A percentile compares a stretch with the other conserved stretches of the same genome.
phyloP scores from a whole-genome alignment of 1,284 basidiomycete genomes.

The Leccinum colubrinum region DNA sequence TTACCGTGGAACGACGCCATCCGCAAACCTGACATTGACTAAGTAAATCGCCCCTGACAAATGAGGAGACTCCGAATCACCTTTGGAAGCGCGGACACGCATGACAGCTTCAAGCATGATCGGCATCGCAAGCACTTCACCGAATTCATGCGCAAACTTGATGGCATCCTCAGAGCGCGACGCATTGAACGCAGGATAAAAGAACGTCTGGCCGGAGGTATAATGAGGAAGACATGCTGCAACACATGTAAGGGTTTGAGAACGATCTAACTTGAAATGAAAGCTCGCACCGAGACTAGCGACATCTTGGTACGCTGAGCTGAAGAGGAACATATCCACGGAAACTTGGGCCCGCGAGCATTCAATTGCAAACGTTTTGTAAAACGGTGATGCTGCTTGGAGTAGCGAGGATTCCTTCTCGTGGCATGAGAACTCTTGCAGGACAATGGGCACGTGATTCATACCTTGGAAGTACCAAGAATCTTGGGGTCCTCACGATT shows the following conservation, averaged over 20 bases:
- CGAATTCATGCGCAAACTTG: constrained; percentile 98
- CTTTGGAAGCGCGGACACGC: constrained; percentile 93
- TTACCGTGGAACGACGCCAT: constrained; percentile 99
- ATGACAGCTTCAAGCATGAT: constrained; percentile 98
- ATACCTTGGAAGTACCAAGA: constrained; percentile 89
- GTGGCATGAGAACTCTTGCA: constrained; percentile 9
- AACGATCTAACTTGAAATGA: background rate
- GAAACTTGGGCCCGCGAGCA: constrained; percentile 97
- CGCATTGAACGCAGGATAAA: constrained; percentile 98
- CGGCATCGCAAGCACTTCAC: constrained; percentile 88
- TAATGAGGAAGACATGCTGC: constrained; percentile 92
- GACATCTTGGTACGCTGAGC: constrained; percentile 92
- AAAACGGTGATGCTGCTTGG: constrained; percentile 90
- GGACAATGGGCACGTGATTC: background rate
- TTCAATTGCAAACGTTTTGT: constrained; percentile 99
- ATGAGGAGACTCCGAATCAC: constrained; percentile 36
- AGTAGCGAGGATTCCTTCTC: constrained; percentile 80
- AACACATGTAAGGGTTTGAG: constrained; percentile 8
- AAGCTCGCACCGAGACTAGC: constrained; percentile 73
- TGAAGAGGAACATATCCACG: constrained; percentile 99
- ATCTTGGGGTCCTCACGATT: constrained; percentile 96
- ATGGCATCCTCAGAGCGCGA: constrained; percentile 91
- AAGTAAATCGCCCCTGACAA: constrained; percentile 4
- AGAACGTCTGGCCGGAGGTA: constrained; percentile 97
- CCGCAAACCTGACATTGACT: constrained; percentile 64